Evolutionary conservation across 768 basidiomycete genomes (phyloP).

Genomic region (Hemileccinum rubropunctum): DNA sequence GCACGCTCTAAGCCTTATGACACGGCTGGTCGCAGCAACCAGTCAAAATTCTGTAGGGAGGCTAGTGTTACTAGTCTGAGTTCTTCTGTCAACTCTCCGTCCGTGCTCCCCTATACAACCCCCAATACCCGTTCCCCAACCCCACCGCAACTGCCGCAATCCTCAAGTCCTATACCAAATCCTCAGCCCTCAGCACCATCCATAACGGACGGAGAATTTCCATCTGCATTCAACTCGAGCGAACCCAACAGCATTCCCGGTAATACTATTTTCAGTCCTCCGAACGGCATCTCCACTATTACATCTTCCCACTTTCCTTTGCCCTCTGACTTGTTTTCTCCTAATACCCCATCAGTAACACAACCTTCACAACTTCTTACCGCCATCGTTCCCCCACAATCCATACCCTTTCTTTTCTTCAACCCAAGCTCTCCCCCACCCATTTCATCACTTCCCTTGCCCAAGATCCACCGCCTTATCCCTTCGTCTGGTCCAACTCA

Average conservation of each 20-base stretch:
- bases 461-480: constrained; percentile 82
- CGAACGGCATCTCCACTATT: constrained; percentile 13
- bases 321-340: constrained; percentile 18
- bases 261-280: constrained; percentile 13
- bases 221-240: constrained; percentile 3
- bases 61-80: constrained; percentile 51
- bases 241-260: constrained; percentile 6
- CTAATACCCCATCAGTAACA: constrained; percentile 9
- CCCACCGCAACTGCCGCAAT: constrained; percentile 21
- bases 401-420: constrained; percentile 63
- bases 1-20: constrained; percentile 76
- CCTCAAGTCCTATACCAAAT: constrained; percentile 12
- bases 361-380: constrained; percentile 21
- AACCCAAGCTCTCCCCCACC: constrained; percentile 48
- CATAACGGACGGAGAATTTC: constrained; percentile 4
- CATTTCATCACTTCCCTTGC: constrained; percentile 49
- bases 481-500: constrained; percentile 82
- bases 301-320: constrained; percentile 17
- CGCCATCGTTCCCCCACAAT: constrained; percentile 33
- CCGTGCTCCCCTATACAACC: constrained; percentile 35
- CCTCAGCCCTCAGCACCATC: constrained; percentile 7
- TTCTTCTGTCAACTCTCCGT: constrained; percentile 47
- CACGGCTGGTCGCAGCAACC: constrained; percentile 27
- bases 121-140: constrained; percentile 32
- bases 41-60: constrained; percentile 53